Conservation (phyloP, 78 protist genomes). For the Speleostelium caveatum region DNA sequence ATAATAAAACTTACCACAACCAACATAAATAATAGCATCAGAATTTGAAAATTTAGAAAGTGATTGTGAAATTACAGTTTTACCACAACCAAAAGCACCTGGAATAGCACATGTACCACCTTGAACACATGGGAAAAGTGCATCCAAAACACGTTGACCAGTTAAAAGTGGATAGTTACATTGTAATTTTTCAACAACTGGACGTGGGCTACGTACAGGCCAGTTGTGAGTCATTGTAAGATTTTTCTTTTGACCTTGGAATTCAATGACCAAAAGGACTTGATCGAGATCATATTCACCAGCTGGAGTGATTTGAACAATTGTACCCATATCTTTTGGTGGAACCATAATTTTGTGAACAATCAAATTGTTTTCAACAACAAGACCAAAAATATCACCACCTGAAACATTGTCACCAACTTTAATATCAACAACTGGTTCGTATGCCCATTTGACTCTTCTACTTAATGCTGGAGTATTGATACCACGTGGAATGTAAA, state of each 20-base stretch:
- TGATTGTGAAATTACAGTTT: conserved; percentile 99
- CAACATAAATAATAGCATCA: conserved; percentile 99
- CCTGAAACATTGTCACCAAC: conserved; percentile 96
- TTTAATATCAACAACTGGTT: conserved; percentile 80
- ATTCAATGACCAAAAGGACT: conserved; percentile 60
- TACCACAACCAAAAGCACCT: conserved; percentile 99
- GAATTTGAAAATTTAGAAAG: conserved; percentile 99
- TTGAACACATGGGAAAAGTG: conserved; percentile 99
- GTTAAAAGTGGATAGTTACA: conserved; percentile 97
- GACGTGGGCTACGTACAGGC: conserved; percentile 99
- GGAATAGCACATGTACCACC: conserved; percentile 99
- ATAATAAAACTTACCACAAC: conserved; percentile 83
- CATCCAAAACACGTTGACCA: conserved; percentile 99
- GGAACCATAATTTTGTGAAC: conserved; percentile 96
- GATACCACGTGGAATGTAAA: conserved; percentile 99
- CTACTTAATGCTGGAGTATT: conserved; percentile 91
- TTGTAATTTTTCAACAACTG: conserved; percentile 95
- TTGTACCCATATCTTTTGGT: conserved; percentile 94
- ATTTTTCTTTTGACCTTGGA: conserved; percentile 57
- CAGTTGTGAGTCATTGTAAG: conserved; percentile 97
- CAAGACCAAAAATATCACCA: conserved; percentile 98
- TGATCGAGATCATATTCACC: conserved; percentile 94
- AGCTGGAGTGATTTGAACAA: conserved; percentile 92
- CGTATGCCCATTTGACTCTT: conserved; percentile 91
- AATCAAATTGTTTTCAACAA: conserved; percentile 95